Conservation (phyloP, 2,329 filamentous ascomycete genomes). For the Exophiala aquamarina region DNA sequence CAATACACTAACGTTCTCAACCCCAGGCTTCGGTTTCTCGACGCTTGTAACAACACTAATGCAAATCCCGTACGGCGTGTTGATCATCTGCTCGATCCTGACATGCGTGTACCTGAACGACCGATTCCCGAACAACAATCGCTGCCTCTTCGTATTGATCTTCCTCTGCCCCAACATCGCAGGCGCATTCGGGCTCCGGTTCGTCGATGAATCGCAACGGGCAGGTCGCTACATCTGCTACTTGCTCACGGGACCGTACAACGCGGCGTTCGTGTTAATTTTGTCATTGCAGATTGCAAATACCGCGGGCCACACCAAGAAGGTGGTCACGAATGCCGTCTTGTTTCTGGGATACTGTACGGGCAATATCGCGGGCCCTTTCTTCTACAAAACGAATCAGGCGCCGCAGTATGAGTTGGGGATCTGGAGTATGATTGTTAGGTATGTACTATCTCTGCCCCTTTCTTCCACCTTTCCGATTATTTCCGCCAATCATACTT, state of each 20-base stretch:
- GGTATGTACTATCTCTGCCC: too few relatives aligned
- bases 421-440: slow-evolving; percentile 59
- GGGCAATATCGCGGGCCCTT: slow-evolving; percentile 62
- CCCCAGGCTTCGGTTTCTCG: slow-evolving; percentile 41
- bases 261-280: slow-evolving; percentile 54
- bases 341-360: slow-evolving; percentile 61
- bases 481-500: not conserved
- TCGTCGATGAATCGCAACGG: slow-evolving; percentile 51
- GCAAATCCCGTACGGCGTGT: slow-evolving; percentile 42
- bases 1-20: too few relatives aligned
- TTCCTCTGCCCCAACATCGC: slow-evolving; percentile 62
- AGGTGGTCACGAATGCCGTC: slow-evolving; percentile 63
- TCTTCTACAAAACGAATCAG: slow-evolving; percentile 61
- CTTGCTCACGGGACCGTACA: slow-evolving; percentile 56
- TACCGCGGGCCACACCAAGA: slow-evolving; percentile 61
- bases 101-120: slow-evolving; percentile 50
- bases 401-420: slow-evolving; percentile 51
- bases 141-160: slow-evolving; percentile 54
- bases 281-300: slow-evolving; percentile 45
- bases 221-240: slow-evolving; percentile 60
- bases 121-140: slow-evolving; percentile 45
- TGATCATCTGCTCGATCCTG: slow-evolving; percentile 53
- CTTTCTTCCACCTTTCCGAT: too few relatives aligned
- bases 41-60: slow-evolving; percentile 37
- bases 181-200: slow-evolving; percentile 58